A percentile compares a stretch with the other conserved stretches of the same genome.
Conservation (phyloP, 2,329 filamentous ascomycete species). For the Coniochaeta hoffmannii region DNA sequence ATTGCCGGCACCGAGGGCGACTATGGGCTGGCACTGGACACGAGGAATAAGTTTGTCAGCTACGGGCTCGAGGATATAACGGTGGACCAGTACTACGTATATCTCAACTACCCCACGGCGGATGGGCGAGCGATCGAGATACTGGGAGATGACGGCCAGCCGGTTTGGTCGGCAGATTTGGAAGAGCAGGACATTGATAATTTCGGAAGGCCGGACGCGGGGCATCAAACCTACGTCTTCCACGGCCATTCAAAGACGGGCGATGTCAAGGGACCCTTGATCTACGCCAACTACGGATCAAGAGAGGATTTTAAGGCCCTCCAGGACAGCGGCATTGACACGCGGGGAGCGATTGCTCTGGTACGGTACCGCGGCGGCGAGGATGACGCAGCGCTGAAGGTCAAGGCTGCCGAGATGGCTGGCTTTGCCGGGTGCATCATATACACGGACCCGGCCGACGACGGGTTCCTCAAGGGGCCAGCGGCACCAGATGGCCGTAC, state of each 20-base stretch:
- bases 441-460: slow-evolving; percentile 83
- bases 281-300: slow-evolving; percentile 91
- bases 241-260: slow-evolving; percentile 85
- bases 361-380: slow-evolving; percentile 75
- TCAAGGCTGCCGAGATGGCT: slow-evolving; percentile 81
- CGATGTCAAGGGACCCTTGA: slow-evolving; percentile 74
- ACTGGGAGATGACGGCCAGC: slow-evolving; percentile 55
- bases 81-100: slow-evolving; percentile 77
- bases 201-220: slow-evolving; percentile 53
- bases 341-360: slow-evolving; percentile 74
- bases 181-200: slow-evolving; percentile 83
- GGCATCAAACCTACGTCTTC: slow-evolving; percentile 69
- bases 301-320: slow-evolving; percentile 73
- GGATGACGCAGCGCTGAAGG: slow-evolving; percentile 67
- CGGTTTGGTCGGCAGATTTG: slow-evolving; percentile 70
- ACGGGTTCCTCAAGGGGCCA: slow-evolving; percentile 68
- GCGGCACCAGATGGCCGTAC: slow-evolving; percentile 70
- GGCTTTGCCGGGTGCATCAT: slow-evolving; percentile 85
- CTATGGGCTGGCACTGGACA: slow-evolving; percentile 76
- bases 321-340: slow-evolving; percentile 61
- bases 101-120: slow-evolving; percentile 80
- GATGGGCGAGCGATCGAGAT: slow-evolving; percentile 78
- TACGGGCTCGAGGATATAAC: slow-evolving; percentile 68
- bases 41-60: slow-evolving; percentile 67
- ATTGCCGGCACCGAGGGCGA: slow-evolving; percentile 93